Evolutionary conservation across 164 flowering plant species (phyloP).

Genomic region (Brasenia schreberi): DNA sequence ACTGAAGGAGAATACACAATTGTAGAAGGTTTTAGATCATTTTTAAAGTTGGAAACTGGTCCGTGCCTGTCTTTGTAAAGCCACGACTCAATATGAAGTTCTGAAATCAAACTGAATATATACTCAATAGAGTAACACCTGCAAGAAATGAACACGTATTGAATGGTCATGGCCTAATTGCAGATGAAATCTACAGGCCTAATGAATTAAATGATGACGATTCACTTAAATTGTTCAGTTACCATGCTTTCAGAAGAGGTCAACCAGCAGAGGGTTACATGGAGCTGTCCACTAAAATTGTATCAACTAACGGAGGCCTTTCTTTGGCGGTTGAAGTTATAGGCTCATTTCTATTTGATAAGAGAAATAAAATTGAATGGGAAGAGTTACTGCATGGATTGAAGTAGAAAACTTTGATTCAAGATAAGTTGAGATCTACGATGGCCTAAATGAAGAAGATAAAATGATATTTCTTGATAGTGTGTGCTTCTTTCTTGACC

Average conservation of each 20-base stretch:
- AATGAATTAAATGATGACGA: conserved; percentile 7
- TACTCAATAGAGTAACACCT: no score
- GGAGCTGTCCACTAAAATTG: conserved; percentile 17
- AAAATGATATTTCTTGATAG: conserved; percentile 28
- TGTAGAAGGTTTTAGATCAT: no score
- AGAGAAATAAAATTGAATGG: conserved; percentile 24
- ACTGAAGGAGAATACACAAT: no score
- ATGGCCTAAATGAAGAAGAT: conserved; percentile 22
- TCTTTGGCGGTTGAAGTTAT: conserved; percentile 38
- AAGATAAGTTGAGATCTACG: conserved; percentile 23
- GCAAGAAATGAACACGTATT: conserved; percentile 15
- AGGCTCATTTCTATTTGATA: conserved; percentile 21
- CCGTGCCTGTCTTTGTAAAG: no score
- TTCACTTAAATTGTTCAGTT: conserved; percentile 13
- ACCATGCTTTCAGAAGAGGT: conserved; percentile 14
- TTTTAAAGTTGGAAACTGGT: no score
- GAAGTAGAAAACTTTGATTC: conserved; percentile 21
- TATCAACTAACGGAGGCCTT: conserved; percentile 19
- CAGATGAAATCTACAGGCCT: conserved; percentile 14
- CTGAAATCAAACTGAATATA: no score
- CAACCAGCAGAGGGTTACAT: conserved; percentile 9
- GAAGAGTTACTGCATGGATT: conserved; percentile 22
- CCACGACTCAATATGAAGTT: no score
- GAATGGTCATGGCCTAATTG: conserved; percentile 3
- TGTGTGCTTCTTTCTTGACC: conserved; percentile 28